Evolutionary conservation across 768 basidiomycete species (phyloP), one percentile per base, ranked within the genome.

Genomic region (Hortiboletus campestris): DNA sequence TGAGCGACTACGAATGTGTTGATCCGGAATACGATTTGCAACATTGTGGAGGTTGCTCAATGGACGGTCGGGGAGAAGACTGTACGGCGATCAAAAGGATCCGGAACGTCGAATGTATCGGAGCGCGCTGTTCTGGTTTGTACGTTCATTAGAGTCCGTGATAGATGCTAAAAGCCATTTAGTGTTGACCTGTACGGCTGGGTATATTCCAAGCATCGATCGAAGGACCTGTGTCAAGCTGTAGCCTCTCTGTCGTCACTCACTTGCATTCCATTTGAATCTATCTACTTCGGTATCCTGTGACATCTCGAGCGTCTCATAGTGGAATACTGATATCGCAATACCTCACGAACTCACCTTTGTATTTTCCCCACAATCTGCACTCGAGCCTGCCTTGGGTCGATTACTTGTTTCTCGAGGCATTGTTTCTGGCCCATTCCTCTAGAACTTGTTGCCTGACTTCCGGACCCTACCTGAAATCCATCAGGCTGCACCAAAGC

Each of bases 21-120:
- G 86, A 92, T 71, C 79, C 79, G 31, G 61, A 70, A 17, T 73
- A 73, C 42, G 88, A 91, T 56, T 78, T 91, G 44, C 77, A 83
- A 56, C 84, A 84, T 14, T 92, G 90, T 70, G 90, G 89, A 58
- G 90, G 91, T 29, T 92, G 90, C 66, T 70, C 81, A 2, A 77
- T 81, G 17, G 70, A 80, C n/a, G 83, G 83, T 19, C 65, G 73
- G 41, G 90, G 90, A 25, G 74, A 83, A 67, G 86, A 93, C 69
- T 93, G 89, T 70, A 84, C 84, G 17, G 72, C 78, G 43, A 89
- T 92, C 61, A 57, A 72, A 43, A 82, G 84, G 45, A 84, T 80
- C 19, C 82, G 83, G 80, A 84, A 84, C 65, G 86, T 90, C 63
- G 82, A 80, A n/a, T 94, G 90, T 69, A 78, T 83, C 46, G 67